These are phyloP conservation scores for Hypomyces perniciosus DNA, from an alignment of 2,329 filamentous ascomycete genomes.

Conservation along the genomic window DNA sequence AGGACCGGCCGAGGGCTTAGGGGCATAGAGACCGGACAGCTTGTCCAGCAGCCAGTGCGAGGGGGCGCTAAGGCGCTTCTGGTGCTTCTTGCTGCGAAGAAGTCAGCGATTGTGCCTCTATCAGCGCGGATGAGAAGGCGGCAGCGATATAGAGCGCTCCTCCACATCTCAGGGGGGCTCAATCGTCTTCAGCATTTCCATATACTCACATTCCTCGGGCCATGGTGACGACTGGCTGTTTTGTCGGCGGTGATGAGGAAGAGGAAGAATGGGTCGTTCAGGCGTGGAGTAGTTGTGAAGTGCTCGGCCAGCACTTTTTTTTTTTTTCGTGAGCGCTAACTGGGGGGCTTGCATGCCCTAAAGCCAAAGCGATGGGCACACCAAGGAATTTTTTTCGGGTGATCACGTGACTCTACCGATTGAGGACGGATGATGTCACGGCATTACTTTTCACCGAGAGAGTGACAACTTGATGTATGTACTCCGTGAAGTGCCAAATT, in stretches of 20 bases:
- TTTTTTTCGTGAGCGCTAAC: conserved; percentile 21
- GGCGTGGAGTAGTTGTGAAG: conserved; percentile 22
- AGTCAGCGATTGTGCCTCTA: conserved; percentile 24
- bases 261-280: conserved; percentile 22
- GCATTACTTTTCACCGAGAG: not conserved
- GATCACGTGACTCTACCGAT: not conserved
- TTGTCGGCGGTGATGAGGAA: conserved; percentile 33
- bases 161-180: not conserved
- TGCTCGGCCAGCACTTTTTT: conserved; percentile 28
- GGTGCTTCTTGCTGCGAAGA: conserved; percentile 83
- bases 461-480: not conserved
- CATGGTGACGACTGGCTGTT: conserved; percentile 47
- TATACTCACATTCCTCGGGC: conserved; percentile 56
- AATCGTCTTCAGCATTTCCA: not conserved
- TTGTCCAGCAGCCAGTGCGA: conserved; percentile 99
- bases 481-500: not conserved
- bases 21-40: conserved; percentile 83
- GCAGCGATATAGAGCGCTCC: not conserved
- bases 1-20: conserved; percentile 71
- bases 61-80: conserved; percentile 98
- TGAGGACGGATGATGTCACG: not conserved
- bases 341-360: conserved; percentile 33
- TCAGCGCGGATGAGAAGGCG: not conserved
- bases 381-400: not conserved
- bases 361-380: not conserved